Evolutionary conservation across 345 rosid genomes (phyloP), one percentile per base, ranked within the genome.

Genomic region (Physaria fendleri): DNA sequence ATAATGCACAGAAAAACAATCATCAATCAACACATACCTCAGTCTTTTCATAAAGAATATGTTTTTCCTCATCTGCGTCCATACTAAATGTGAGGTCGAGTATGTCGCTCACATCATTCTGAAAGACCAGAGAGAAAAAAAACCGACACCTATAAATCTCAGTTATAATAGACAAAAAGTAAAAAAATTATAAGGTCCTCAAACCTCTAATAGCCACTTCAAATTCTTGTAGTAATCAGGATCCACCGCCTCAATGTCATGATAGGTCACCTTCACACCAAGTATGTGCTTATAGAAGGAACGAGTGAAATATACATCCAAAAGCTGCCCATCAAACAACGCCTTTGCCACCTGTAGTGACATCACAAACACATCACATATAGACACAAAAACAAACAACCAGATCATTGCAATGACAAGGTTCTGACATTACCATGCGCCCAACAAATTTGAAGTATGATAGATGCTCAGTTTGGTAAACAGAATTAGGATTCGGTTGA

Each of bases 221-320:
- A 92, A 68, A 62, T 80, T 88, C 78, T 86, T 88, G 79, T 92
- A 92, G 72, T 92, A 92, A 75, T 92, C 98, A 57, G 98, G 98
- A 76, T 92, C 98, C 70, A 92, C 96, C 39, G 98, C 97, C 81
- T 92, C 98, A 62, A 92, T 92, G 74, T 92, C 97, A 78, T 92
- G 97, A 71, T 92, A 92, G 23, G 98, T 92, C 73, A 92, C 98
- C 79, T 92, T 92, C 33, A 84, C 91, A 38, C 87, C 96, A 43
- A 92, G 90, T 48, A 92, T 92, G 74, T 92, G 96, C 77, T 86
- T 88, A 64, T 92, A 92, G 72, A 92, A 88, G 62, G 98, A 92
- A 47, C 98, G 83, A 13, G 96, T 92, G 57, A 92, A 88, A 74
- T 92, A 83, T 47, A 92, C 96, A 80, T 92, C 98, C 79, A 92